These are phyloP conservation scores for Mycena latifolia DNA, from an alignment of 768 basidiomycete species.

Conservation along the genomic window DNA sequence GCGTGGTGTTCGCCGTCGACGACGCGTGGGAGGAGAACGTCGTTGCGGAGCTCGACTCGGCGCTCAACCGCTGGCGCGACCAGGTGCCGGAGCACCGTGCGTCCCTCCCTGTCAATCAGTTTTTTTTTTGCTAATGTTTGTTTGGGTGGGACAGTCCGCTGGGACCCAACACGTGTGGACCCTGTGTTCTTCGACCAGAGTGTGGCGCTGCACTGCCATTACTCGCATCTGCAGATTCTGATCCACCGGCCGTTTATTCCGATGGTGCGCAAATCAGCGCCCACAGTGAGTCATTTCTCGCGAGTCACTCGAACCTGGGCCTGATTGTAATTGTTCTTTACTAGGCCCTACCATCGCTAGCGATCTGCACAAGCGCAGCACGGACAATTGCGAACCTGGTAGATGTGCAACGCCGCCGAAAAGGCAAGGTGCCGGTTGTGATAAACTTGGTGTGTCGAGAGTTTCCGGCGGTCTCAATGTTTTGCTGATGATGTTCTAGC, in stretches of 20 bases:
- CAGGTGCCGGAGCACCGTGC: conserved; percentile 55
- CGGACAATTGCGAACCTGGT: conserved; percentile 80
- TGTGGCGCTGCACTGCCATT: conserved; percentile 61
- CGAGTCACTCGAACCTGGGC: too few relatives aligned
- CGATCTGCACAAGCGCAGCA: conserved; percentile 89
- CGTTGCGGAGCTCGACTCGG: conserved; percentile 81
- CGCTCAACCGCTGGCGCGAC: conserved; percentile 75
- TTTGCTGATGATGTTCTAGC: conserved; percentile 34
- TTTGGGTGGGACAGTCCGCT: conserved; percentile 47
- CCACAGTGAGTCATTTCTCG: conserved; percentile 38
- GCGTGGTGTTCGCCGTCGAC: conserved; percentile 60
- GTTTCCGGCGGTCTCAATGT: too few relatives aligned
- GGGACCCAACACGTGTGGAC: conserved; percentile 55
- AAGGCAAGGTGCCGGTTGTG: conserved; percentile 43
- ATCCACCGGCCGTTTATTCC: conserved; percentile 88
- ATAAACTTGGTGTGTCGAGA: conserved; percentile 49
- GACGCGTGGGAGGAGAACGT: conserved; percentile 71
- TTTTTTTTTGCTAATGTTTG: conserved; percentile 42
- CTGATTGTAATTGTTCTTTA: not conserved
- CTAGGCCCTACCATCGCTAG: conserved; percentile 70
- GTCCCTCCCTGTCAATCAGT: conserved; percentile 66
- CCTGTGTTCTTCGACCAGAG: conserved; percentile 67
- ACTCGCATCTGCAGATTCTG: conserved; percentile 72
- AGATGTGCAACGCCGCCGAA: conserved; percentile 59
- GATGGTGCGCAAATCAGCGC: conserved; percentile 62